Evolutionary conservation across 176 grass and related monocot species (phyloP).

Genomic region (Echinochloa phyllopogon): DNA sequence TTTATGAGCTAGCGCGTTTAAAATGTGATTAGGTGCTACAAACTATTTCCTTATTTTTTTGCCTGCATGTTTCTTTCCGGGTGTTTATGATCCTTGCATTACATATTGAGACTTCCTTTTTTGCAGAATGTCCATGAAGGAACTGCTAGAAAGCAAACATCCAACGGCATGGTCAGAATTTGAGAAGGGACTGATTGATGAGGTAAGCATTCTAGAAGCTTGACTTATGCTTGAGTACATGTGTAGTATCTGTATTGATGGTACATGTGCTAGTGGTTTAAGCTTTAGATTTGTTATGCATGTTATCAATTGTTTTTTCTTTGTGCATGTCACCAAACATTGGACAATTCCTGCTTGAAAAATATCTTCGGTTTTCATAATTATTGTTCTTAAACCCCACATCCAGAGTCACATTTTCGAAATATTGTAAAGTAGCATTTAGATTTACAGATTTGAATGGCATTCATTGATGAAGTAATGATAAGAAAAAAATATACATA

Average conservation of each 20-base stretch:
- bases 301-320: neutral
- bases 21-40: neutral
- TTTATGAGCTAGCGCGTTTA: neutral
- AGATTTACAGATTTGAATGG: neutral
- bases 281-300: neutral
- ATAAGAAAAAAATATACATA: neutral
- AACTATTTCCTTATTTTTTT: neutral
- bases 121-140: slow-evolving; percentile 92
- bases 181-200: slow-evolving; percentile 81
- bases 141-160: slow-evolving; percentile 85
- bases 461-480: neutral
- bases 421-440: neutral
- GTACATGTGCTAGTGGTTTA: neutral
- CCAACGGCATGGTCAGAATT: slow-evolving; percentile 91
- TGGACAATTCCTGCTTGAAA: neutral
- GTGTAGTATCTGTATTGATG: neutral
- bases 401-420: neutral
- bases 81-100: slow-evolving; percentile 11
- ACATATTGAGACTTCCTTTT: neutral
- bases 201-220: slow-evolving; percentile 55
- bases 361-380: neutral
- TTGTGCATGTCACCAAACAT: neutral
- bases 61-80: neutral
- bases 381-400: neutral
- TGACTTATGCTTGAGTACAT: slow-evolving; percentile 7